phyloP scores from a whole-genome alignment of 2,329 filamentous ascomycete species.

The Aspergillus pseudoglaucus region DNA sequence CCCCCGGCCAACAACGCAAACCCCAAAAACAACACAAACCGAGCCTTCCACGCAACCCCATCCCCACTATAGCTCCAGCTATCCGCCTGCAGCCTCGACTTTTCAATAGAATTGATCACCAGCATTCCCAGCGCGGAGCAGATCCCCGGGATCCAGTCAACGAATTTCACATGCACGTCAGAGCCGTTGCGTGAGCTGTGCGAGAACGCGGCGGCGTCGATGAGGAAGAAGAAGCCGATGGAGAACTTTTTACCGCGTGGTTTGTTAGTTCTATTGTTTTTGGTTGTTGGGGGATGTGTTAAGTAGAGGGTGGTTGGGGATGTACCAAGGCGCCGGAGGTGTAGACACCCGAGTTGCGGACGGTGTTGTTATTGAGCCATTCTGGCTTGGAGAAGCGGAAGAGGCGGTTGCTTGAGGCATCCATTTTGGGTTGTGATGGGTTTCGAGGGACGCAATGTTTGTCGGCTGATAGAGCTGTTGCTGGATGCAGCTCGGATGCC shows the following conservation, averaged over 20 bases:
- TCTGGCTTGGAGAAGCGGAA: conserved; percentile 62
- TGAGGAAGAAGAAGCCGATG: conserved; percentile 62
- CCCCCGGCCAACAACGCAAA: conserved; percentile 65
- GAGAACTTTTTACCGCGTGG: conserved; percentile 49
- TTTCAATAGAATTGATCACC: conserved; percentile 67
- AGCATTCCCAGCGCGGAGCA: conserved; percentile 65
- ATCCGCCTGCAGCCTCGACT: conserved; percentile 57
- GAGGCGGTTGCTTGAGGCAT: conserved; percentile 49
- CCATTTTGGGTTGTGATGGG: conserved; percentile 18
- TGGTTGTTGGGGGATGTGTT: not conserved
- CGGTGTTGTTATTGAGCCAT: conserved; percentile 60
- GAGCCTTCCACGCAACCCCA: conserved; percentile 64
- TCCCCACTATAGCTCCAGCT: conserved; percentile 59
- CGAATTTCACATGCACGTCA: conserved; percentile 59
- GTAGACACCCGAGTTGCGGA: conserved; percentile 61
- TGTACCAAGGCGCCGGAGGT: conserved; percentile 58
- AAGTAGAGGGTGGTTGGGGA: conserved; percentile 9
- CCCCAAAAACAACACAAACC: conserved; percentile 61
- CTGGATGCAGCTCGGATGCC: not conserved
- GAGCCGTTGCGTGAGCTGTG: conserved; percentile 56
- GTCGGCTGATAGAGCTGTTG: not conserved
- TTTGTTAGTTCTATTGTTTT: not conserved
- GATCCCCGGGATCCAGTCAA: conserved; percentile 67
- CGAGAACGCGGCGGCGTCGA: conserved; percentile 60
- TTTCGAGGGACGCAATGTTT: not conserved